Evolutionary conservation across 345 rosid genomes (phyloP).

Genomic region (Corchorus capsularis): DNA sequence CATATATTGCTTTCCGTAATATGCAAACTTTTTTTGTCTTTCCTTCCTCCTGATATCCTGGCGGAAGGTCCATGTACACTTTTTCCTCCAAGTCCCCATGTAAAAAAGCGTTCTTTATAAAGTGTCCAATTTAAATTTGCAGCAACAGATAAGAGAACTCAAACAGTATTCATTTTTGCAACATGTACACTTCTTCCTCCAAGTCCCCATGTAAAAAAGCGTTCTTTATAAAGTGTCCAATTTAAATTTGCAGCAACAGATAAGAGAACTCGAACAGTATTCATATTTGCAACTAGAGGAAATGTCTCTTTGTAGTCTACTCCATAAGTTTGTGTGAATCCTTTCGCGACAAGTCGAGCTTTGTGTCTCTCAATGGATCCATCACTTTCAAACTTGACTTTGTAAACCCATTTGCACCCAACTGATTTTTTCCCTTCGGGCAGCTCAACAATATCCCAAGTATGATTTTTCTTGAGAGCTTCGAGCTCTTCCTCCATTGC

Average conservation of each 20-base stretch:
- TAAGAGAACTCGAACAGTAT: neutral
- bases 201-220: neutral
- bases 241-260: neutral
- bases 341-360: neutral
- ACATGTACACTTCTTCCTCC: neutral
- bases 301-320: neutral
- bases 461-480: too few relatives aligned
- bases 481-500: too few relatives aligned
- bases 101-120: neutral
- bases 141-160: neutral
- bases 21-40: neutral
- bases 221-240: neutral
- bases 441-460: too few relatives aligned
- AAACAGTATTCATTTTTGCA: neutral
- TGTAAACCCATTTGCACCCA: neutral
- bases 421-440: too few relatives aligned
- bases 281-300: neutral
- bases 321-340: neutral
- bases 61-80: neutral
- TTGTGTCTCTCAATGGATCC: neutral
- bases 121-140: neutral
- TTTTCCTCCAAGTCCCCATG: neutral
- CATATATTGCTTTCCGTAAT: neutral
- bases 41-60: neutral
- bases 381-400: neutral